Evolutionary conservation across 495 filamentous ascomycete species (phyloP), one percentile per base, ranked within the genome.

Genomic region (Echria macrotheca): DNA sequence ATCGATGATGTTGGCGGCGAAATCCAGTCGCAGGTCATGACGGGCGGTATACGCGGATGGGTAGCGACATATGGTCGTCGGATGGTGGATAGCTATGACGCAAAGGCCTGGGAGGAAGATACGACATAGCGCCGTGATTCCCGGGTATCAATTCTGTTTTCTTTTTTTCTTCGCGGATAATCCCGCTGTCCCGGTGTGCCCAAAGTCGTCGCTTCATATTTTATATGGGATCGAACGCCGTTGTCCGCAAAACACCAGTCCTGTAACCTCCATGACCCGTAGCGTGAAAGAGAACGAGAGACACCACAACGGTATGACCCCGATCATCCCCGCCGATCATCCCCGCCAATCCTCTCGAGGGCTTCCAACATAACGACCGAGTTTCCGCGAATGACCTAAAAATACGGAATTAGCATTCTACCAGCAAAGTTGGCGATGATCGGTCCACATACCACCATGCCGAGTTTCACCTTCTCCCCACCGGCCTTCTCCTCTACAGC

Each of bases 321-420:
- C n/a, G n/a, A n/a, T 44, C 52, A 55, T 3, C 59, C 59, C 47
- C 59, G 35, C 35, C 63, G 37, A 25, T 68, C 65, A 52, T 76
- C 73, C 29, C 69, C 72, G 36, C 77, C 77, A 55, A 80, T 80
- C 50, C 77, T 65, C 64, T 80, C 77, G 19, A 80, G 61, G 29
- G 87, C 88, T 76, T 96, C 91, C 21, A 96, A 76, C 89, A 96
- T 96, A 36, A 96, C 88, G 7, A 96, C 88, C 5, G 89, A 95
- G 70, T 96, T 96, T 47, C 91, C 91, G 52, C 91, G 85, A 58
- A 96, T 95, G 54, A 78, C 74, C 76, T 79, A 50, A 11, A 17
- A 36, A 8, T 3, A 17, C 5, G 17, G n/a, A n/a, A n/a, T 58
- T 41, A 58, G 55, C 29, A n/a, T 19, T 18, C 6, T 8, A 3